phyloP scores from a whole-genome alignment of 2,329 filamentous ascomycete species.

The Microdochium bolleyi region DNA sequence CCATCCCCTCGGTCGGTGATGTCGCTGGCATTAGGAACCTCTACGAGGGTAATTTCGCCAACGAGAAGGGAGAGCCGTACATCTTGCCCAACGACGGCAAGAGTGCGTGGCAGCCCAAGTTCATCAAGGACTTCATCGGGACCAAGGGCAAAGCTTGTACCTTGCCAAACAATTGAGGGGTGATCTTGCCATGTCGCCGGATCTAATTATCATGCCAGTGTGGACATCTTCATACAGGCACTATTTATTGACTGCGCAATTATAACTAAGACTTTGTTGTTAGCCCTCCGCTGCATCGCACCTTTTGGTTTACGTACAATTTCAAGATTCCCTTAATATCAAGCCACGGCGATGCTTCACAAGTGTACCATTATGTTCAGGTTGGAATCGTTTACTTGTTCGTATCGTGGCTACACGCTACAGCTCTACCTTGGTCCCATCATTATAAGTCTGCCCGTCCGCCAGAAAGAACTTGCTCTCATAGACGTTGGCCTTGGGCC shows the following conservation, averaged over 20 bases:
- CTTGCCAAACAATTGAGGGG: not conserved
- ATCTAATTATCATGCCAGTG: not conserved
- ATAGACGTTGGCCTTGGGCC: conserved; percentile 2
- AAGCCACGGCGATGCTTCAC: not conserved
- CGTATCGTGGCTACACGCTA: not conserved
- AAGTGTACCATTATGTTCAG: not conserved
- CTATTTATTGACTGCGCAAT: no score
- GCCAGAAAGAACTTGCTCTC: not conserved
- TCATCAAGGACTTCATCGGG: not conserved
- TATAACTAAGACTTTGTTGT: no score
- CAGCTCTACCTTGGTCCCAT: not conserved
- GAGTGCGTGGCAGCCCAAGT: not conserved
- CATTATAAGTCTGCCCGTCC: not conserved
- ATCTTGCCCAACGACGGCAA: not conserved
- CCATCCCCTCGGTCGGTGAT: not conserved
- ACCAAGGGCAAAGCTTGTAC: not conserved
- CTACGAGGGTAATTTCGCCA: conserved; percentile 1
- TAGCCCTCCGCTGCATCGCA: no score
- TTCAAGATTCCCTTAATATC: not conserved
- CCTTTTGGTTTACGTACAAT: no score
- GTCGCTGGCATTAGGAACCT: not conserved
- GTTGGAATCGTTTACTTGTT: not conserved
- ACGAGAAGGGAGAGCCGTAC: not conserved
- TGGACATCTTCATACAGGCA: not conserved
- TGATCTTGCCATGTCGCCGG: not conserved